A percentile compares a stretch with the other conserved stretches of the same genome.
Evolutionary conservation across 192 early-diverging fungal species (phyloP).

Genomic region (Backusella macrospora): DNA sequence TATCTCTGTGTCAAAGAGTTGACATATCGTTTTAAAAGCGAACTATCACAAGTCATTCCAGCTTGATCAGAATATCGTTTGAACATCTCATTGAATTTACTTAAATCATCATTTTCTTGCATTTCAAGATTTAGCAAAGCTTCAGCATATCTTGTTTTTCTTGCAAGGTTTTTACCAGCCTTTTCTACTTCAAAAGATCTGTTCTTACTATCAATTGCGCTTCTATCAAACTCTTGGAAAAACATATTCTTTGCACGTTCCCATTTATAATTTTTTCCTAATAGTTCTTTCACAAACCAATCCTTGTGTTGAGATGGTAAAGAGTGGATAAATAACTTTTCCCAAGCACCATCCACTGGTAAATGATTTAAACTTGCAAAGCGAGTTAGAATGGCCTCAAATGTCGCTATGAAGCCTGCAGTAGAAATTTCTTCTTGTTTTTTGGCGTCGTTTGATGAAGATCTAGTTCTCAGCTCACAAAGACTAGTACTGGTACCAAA

Average conservation of each 20-base stretch:
- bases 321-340: neutral
- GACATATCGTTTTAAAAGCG: neutral
- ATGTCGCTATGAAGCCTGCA: neutral
- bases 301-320: neutral
- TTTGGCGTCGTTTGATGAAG: too few relatives aligned
- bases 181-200: too few relatives aligned
- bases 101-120: conserved; percentile 1
- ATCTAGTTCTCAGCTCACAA: too few relatives aligned
- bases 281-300: neutral
- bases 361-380: neutral
- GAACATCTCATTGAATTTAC: neutral
- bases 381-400: neutral
- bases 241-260: neutral
- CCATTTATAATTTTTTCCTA: neutral
- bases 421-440: neutral
- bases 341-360: neutral
- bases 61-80: neutral
- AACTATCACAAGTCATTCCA: conserved; percentile 5
- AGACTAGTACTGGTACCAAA: too few relatives aligned
- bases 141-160: neutral
- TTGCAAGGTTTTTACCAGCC: neutral
- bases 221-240: neutral
- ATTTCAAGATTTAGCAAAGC: neutral
- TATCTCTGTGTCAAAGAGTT: neutral
- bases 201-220: too few relatives aligned